Base-by-base conservation (phyloP, 768 basidiomycete species). In the Amanita molliuscula region DNA sequence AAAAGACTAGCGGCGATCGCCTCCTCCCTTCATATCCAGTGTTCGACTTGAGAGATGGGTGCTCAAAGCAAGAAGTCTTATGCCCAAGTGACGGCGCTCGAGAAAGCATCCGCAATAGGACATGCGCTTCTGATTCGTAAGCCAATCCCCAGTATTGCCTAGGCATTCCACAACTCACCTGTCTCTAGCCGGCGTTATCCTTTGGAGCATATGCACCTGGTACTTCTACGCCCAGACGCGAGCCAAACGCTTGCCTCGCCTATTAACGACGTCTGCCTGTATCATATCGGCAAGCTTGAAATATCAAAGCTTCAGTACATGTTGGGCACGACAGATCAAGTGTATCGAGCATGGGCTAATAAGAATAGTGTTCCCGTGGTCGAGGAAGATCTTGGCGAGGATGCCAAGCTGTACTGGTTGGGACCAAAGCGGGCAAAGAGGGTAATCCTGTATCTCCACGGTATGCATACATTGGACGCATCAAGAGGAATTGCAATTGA, bases 381-480 rank as follows among this genome's bases (percentile, higher is more conserved):
- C 6, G 50, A 62, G 13, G 67, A 67, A 18, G 61, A 65, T 5
- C 37, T 67, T 5, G 61, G 56, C 15, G 52, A 59, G 5, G 58
- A 54, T 31, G 62, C 62, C 1, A 54, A 50, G 35, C 50, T 69
- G 6, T 53, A 63, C 28, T 70, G 69, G 69, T 53, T 66, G 43
- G 65, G 65, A 10, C 58, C 61, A 1, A 64, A 61, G 45, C 53
- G 55, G 21, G 55, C 56, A 1, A 62, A 68, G 16, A 58, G 59
- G 31, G 65, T 71, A 15, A 50, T 71, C 3, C 54, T 67, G 11
- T 66, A 64, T 44, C 44, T 62, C 15, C 69, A 63, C 44, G 67
- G 68, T 67, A 35, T 11, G 44, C 18, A 11, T 6, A 31, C 29
- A 15, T 49, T 49, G 13, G 36, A 43, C 15, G 45, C 33, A 29